Evolutionary conservation across 306 rosid species (phyloP), one percentile per base, ranked within the genome.

Genomic region (Rosa lucieae): DNA sequence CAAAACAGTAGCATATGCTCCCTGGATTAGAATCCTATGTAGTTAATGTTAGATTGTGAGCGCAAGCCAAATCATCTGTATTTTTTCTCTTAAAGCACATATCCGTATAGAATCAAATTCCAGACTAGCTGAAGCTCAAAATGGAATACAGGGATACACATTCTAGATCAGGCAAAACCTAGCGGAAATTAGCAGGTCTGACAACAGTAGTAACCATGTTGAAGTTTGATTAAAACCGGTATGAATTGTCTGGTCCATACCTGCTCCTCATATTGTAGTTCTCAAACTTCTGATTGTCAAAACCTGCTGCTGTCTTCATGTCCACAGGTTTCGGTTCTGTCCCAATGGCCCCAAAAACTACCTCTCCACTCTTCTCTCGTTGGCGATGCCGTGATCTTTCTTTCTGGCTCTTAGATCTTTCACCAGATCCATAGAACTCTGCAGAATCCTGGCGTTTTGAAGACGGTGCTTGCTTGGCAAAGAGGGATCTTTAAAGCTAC

Each of bases 331-430:
- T 94, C 58, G 84, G 77, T 83, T 89, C 95, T 2, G 87, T 51
- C 71, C 89, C 89, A 55, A 63, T 88, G 2, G 87, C 79, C 48
- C 90, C 90, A 29, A 52, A 86, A 81, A 43, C 83, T 21, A 79
- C 90, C 83, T 91, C 93, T 70, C 93, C 96, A 48, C 90, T 93
- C 88, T 93, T 92, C 62, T 92, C 98, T 20, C 98, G 88, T 39
- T 86, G 94, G 43, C 98, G 86, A 75, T 92, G 98, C 84, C 90
- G 89, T 3, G 96, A 73, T 83, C 97, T 88, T 75, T 95, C 97
- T 69, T 95, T 95, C 76, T 85, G 94, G 86, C 92, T 89, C 88
- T 95, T 95, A 12, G 96, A 86, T 87, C 91, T 88, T 81, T 92
- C 99, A 80, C 86, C 65, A 0, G 97, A 87, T 63, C 93, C 94